Evolutionary conservation across 768 basidiomycete genomes (phyloP), one percentile per base, ranked within the genome.

Genomic region (Cubamyces sp.): DNA sequence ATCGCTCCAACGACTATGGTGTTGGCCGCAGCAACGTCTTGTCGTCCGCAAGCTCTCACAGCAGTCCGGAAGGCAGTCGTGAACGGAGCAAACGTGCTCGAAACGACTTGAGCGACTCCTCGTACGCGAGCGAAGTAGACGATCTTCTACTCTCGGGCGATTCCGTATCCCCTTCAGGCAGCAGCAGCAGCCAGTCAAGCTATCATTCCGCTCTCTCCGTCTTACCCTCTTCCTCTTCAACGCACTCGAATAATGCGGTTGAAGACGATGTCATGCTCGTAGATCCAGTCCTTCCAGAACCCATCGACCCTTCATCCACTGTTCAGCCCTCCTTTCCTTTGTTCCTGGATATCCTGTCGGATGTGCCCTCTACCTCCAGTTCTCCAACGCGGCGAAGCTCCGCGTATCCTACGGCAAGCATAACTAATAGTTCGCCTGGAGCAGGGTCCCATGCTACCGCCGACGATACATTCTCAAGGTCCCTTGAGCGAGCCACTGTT

Each of bases 81-180:
- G 64, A 66, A 30, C 56, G 64, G 1, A 61, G 26, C 60, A 66
- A 66, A 23, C 64, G 64, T 21, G 53, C 64, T 19, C 52, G 64
- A 19, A 62, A 59, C 53, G 61, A 66, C 47, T 26, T 49, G 48
- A 56, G 25, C 23, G 57, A 59, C 50, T 65, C 64, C 25, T 47
- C 57, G 19, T 61, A 57, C 23, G 15, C 60, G 30, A 61, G 53
- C 48, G 60, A 65, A 52, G 41, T 61, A 0, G 59, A 61, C 12
- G 56, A 61, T 26, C 42, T 55, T 23, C 18, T 59, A 7, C 51
- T 52, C 15, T 15, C 64, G 12, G 48, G 34, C 41, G 28, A 47
- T 18, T 51, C 60, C 28, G 34, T 52, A 37, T 61, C 64, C 2
- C 52, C 64, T 26, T 52, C 54, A 26, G 37, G 34, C 43, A 61